phyloP scores from a whole-genome alignment of 306 rosid genomes.

The Ceratonia siliqua region DNA sequence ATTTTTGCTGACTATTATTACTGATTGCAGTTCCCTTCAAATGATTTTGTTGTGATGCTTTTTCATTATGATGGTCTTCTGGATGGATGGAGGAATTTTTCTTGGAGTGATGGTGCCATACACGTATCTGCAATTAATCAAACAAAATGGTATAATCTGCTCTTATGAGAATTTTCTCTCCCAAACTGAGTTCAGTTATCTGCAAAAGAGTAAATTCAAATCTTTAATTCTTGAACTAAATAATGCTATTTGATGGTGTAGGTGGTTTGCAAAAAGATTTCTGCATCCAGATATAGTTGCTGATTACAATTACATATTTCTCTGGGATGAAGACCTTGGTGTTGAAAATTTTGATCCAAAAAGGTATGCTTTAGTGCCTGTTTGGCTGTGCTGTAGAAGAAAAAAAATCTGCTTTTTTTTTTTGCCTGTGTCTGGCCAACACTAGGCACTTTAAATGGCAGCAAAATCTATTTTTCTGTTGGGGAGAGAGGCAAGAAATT shows the following conservation, averaged over 20 bases:
- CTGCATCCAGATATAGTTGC: slow-evolving; percentile 70
- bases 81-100: slow-evolving; percentile 55
- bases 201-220: not conserved
- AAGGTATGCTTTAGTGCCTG: slow-evolving; percentile 39
- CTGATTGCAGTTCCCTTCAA: slow-evolving; percentile 48
- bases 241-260: slow-evolving; percentile 1
- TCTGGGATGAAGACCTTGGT: slow-evolving; percentile 77
- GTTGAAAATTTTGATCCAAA: slow-evolving; percentile 63
- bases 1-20: slow-evolving; percentile 19
- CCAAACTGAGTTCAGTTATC: not conserved
- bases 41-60: slow-evolving; percentile 56
- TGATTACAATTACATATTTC: slow-evolving; percentile 58
- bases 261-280: slow-evolving; percentile 81
- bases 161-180: not conserved
- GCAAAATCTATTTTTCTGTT: too few species aligned
- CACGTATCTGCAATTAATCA: slow-evolving; percentile 66
- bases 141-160: slow-evolving; percentile 57
- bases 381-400: too few species aligned
- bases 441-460: too few species aligned
- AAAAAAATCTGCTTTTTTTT: too few species aligned
- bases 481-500: too few species aligned
- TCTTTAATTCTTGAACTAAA: not conserved
- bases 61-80: slow-evolving; percentile 67
- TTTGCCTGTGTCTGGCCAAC: too few species aligned
- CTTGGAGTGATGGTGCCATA: slow-evolving; percentile 52